Conservation (phyloP, 176 grass and related monocot genomes). For the Lolium multiflorum region DNA sequence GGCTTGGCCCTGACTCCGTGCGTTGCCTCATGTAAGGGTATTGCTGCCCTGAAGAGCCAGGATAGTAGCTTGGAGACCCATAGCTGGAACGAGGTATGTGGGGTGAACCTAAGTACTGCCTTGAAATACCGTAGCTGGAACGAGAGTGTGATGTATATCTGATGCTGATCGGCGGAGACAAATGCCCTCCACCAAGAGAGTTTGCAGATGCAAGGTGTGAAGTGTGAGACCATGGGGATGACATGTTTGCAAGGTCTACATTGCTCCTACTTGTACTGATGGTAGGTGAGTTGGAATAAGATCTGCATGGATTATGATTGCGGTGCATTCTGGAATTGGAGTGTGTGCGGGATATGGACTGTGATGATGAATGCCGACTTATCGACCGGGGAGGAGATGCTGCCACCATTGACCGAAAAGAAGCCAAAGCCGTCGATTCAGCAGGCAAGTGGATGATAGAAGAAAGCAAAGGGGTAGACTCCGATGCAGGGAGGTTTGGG, state of each 20-base stretch:
- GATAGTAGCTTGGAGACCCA: constrained; percentile 54
- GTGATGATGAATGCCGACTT: constrained; percentile 52
- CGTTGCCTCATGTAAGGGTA: constrained; percentile 48
- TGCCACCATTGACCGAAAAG: constrained; percentile 53
- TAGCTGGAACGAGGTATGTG: constrained; percentile 36
- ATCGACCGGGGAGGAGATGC: constrained; percentile 61
- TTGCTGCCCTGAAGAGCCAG: constrained; percentile 52
- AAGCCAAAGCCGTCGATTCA: constrained; percentile 45
- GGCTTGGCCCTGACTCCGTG: constrained; percentile 38
- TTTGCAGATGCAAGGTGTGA: constrained; percentile 42
- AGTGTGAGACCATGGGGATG: constrained; percentile 45
- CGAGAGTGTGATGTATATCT: constrained; percentile 35
- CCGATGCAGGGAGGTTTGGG: constrained; percentile 59
- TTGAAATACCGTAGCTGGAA: constrained; percentile 38
- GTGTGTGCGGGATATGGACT: constrained; percentile 49
- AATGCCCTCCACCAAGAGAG: constrained; percentile 35
- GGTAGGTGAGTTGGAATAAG: constrained; percentile 51
- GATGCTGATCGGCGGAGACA: constrained; percentile 59
- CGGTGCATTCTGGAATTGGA: constrained; percentile 34
- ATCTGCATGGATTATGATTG: constrained; percentile 39
- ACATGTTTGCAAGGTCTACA: constrained; percentile 64
- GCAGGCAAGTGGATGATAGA: constrained; percentile 44
- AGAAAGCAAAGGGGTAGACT: constrained; percentile 79
- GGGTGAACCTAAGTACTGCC: constrained; percentile 40
- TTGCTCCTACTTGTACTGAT: constrained; percentile 72